Conservation (phyloP, 768 basidiomycete genomes). For the Crucibulum laeve region DNA sequence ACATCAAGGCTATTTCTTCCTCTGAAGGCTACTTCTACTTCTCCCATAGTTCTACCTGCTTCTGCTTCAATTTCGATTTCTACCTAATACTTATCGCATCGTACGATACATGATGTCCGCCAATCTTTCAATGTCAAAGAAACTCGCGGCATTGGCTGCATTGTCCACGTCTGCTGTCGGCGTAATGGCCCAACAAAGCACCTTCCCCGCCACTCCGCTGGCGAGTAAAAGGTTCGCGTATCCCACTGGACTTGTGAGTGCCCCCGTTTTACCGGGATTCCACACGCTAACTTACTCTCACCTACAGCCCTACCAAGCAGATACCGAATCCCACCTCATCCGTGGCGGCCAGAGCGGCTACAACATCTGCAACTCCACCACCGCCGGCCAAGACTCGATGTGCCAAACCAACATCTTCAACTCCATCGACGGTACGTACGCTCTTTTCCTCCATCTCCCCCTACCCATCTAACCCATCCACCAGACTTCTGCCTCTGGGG, state of each 20-base stretch:
- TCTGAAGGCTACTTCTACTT: too few species aligned
- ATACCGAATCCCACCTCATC: constrained; percentile 27
- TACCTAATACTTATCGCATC: too few species aligned
- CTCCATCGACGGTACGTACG: constrained; percentile 33
- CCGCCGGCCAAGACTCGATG: constrained; percentile 49
- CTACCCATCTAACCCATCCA: too few species aligned
- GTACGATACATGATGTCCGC: too few species aligned
- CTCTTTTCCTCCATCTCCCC: background rate
- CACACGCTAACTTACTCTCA: background rate
- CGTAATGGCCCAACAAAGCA: constrained; percentile 10
- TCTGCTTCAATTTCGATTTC: too few species aligned
- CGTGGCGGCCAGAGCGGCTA: constrained; percentile 53
- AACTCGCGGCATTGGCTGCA: too few species aligned
- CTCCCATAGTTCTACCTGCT: too few species aligned
- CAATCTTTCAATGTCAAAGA: too few species aligned
- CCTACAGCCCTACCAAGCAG: constrained; percentile 31
- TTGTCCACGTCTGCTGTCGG: background rate
- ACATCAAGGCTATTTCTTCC: too few species aligned
- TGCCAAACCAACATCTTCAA: constrained; percentile 64
- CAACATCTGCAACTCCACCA: constrained; percentile 67
- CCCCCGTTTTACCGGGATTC: background rate
- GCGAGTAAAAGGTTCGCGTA: constrained; percentile 36
- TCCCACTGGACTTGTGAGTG: constrained; percentile 34
- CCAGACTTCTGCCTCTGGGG: constrained; percentile 72
- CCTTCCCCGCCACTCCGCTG: constrained; percentile 35